Percentiles rank a stretch among this genome's conserved stretches.
phyloP scores from a whole-genome alignment of 805 yeast genomes.

The Ogataea zsoltii region DNA sequence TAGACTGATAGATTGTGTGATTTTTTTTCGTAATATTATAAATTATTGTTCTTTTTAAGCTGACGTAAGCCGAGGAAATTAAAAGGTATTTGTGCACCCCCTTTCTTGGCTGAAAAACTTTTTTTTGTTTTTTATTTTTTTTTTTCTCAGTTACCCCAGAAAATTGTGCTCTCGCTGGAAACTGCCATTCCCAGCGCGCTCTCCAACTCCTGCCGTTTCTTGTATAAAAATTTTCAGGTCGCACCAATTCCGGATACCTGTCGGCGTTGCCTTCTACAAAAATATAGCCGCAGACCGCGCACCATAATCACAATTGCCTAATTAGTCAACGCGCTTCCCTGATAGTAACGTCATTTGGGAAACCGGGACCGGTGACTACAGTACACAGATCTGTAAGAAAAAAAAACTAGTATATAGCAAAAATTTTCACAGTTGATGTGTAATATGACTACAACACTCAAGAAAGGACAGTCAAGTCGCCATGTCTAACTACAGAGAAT shows the following conservation, averaged over 20 bases:
- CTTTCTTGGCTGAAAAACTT: neutral
- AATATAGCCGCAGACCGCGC: neutral
- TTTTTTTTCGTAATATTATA: no score
- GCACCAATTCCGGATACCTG: neutral
- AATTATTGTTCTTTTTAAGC: no score
- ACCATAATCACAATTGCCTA: conserved; percentile 10
- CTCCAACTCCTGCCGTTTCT: conserved; percentile 4
- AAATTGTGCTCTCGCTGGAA: neutral
- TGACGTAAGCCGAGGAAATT: no score
- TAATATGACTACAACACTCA: no score
- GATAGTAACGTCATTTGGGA: conserved; percentile 2
- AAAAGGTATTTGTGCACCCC: no score
- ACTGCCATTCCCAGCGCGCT: neutral
- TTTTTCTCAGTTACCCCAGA: neutral
- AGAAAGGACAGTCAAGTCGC: no score
- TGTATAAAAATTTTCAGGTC: no score
- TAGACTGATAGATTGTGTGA: no score
- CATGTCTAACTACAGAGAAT: conserved; percentile 36
- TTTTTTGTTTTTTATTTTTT: conserved; percentile 1
- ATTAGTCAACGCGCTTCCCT: conserved; percentile 19
- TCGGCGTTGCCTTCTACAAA: conserved; percentile 3
- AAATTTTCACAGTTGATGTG: neutral
- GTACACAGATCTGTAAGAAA: neutral
- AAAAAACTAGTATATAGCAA: neutral
- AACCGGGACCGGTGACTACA: conserved; percentile 3